Evolutionary conservation across 192 early-diverging fungal species (phyloP).

Genomic region (Backusella macrospora): DNA sequence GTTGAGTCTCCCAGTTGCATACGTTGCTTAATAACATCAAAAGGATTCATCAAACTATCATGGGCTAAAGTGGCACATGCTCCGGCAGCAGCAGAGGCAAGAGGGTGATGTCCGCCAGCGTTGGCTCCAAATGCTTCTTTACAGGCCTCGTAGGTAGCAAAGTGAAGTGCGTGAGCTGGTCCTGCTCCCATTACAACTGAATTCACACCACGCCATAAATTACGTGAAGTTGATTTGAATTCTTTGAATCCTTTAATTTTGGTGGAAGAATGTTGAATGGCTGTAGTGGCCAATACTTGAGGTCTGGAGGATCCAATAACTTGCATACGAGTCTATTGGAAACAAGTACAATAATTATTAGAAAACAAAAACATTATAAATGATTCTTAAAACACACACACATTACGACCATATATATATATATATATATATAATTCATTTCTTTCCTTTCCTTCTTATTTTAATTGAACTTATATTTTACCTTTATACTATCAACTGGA

Average conservation of each 20-base stretch:
- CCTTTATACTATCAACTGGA: conserved; percentile 94
- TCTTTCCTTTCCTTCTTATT: too few species aligned
- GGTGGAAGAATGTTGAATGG: not conserved
- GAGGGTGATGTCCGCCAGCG: conserved; percentile 53
- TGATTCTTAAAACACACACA: not conserved
- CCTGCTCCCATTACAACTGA: conserved; percentile 93
- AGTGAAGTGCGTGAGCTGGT: conserved; percentile 93
- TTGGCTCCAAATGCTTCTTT: conserved; percentile 76
- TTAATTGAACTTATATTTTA: conserved; percentile 31
- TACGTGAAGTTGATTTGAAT: conserved; percentile 31
- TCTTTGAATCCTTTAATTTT: conserved; percentile 7
- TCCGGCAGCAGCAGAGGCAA: conserved; percentile 80
- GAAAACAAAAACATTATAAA: conserved; percentile 1
- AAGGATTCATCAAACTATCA: conserved; percentile 94
- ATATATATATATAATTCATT: not conserved
- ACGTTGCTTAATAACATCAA: conserved; percentile 96
- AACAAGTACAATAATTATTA: not conserved
- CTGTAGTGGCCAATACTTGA: conserved; percentile 9
- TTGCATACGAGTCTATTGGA: conserved; percentile 87
- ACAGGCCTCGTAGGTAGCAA: conserved; percentile 89
- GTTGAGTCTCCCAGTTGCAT: conserved; percentile 85
- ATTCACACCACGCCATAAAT: conserved; percentile 91
- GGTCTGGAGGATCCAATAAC: conserved; percentile 59
- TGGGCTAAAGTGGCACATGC: conserved; percentile 84
- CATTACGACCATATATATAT: too few species aligned